Conservation (phyloP, 768 basidiomycete genomes). For the Lactifluus subvellereus region DNA sequence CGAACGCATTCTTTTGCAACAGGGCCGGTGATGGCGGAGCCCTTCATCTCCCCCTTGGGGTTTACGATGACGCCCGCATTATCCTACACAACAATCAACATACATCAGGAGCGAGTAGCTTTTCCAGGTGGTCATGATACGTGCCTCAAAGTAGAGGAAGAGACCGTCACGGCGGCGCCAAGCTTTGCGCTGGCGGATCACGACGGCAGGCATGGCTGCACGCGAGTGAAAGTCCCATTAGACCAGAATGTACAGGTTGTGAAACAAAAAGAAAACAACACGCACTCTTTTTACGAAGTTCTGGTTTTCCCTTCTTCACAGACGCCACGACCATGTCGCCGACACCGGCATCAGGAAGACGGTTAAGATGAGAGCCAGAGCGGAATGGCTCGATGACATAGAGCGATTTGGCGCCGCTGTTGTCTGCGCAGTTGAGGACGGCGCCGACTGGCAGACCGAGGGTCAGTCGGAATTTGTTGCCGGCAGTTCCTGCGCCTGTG, state of each 20-base stretch:
- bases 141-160: conserved; percentile 95
- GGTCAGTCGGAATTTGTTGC: conserved; percentile 95
- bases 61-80: conserved; percentile 98
- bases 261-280: conserved; percentile 20
- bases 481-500: conserved; percentile 60
- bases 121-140: conserved; percentile 22
- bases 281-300: conserved; percentile 98
- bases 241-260: neutral
- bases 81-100: conserved; percentile 43
- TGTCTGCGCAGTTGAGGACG: conserved; percentile 97
- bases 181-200: conserved; percentile 96
- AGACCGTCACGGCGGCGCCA: conserved; percentile 98
- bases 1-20: conserved; percentile 99
- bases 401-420: conserved; percentile 96
- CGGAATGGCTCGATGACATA: conserved; percentile 94
- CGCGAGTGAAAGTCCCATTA: neutral
- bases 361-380: conserved; percentile 93
- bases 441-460: conserved; percentile 92
- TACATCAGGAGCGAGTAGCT: neutral
- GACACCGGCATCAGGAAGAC: conserved; percentile 92
- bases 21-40: conserved; percentile 91
- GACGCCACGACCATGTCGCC: conserved; percentile 95
- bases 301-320: conserved; percentile 99
- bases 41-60: conserved; percentile 99
- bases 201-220: conserved; percentile 92